Conservation (phyloP, 2,329 filamentous ascomycete species). For the Fusarium virguliforme region DNA sequence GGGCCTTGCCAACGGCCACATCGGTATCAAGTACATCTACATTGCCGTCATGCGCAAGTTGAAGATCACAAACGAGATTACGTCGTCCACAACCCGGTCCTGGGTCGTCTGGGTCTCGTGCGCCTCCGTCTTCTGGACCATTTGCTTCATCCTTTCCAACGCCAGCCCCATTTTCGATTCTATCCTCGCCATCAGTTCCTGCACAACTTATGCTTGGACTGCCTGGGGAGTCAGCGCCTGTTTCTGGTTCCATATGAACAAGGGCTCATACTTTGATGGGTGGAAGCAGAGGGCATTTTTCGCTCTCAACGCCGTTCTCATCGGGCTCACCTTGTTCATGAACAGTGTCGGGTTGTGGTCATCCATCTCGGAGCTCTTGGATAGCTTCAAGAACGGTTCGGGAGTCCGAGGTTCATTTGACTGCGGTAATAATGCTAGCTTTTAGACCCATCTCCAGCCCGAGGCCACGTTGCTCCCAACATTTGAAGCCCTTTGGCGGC, state of each 20-base stretch:
- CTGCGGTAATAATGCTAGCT: constrained; percentile 13
- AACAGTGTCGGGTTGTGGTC: constrained; percentile 35
- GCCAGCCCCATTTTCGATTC: constrained; percentile 44
- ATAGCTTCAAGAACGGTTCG: constrained; percentile 8
- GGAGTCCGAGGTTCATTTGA: constrained; percentile 18
- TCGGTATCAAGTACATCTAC: constrained; percentile 38
- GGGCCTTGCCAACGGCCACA: constrained; percentile 38
- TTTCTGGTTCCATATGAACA: constrained; percentile 39
- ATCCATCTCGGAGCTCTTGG: constrained; percentile 21
- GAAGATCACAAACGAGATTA: constrained; percentile 13
- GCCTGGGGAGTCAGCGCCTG: constrained; percentile 36
- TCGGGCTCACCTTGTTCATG: constrained; percentile 32
- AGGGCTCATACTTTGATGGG: constrained; percentile 18
- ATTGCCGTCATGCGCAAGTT: constrained; percentile 12
- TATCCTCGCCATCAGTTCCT: constrained; percentile 39
- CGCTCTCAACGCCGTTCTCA: constrained; percentile 30
- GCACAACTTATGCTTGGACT: constrained; percentile 38
- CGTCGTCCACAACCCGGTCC: constrained; percentile 20
- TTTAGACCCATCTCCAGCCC: background rate
- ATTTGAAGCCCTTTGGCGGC: background rate
- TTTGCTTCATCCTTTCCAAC: constrained; percentile 42
- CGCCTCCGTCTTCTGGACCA: constrained; percentile 34
- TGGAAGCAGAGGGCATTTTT: constrained; percentile 40
- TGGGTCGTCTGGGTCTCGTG: constrained; percentile 43
- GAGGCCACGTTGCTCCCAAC: background rate